Percentiles rank a stretch among this genome's conserved stretches.
Evolutionary conservation across 495 filamentous ascomycete genomes (phyloP).

Genomic region (Trichoderma erinaceum): DNA sequence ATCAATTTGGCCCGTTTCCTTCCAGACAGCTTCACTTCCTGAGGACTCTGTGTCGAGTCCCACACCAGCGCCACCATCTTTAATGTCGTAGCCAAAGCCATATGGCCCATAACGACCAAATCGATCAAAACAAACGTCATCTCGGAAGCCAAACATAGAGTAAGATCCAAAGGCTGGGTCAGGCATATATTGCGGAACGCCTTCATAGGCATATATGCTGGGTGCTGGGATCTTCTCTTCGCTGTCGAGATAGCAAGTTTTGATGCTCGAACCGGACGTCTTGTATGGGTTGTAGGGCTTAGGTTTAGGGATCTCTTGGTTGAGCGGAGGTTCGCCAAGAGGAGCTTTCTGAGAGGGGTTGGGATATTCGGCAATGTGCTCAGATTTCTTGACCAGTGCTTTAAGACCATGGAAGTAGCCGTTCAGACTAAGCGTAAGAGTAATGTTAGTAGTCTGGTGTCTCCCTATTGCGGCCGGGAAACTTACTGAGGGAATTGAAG

Average conservation of each 20-base stretch:
- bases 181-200: conserved; percentile 72
- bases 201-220: conserved; percentile 59
- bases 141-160: conserved; percentile 63
- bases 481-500: conserved; percentile 40
- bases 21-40: conserved; percentile 67
- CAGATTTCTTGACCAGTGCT: conserved; percentile 53
- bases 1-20: conserved; percentile 60
- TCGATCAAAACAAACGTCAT: conserved; percentile 90
- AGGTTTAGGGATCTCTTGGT: conserved; percentile 44
- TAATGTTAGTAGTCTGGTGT: background rate
- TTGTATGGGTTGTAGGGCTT: conserved; percentile 60
- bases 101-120: conserved; percentile 89
- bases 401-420: conserved; percentile 77
- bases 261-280: conserved; percentile 54
- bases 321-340: conserved; percentile 23
- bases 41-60: conserved; percentile 72
- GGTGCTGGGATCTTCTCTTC: conserved; percentile 57
- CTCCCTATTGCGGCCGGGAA: background rate
- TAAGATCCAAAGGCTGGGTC: conserved; percentile 77
- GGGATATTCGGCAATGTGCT: conserved; percentile 74
- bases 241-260: conserved; percentile 69
- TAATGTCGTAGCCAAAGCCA: conserved; percentile 72
- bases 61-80: conserved; percentile 68
- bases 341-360: conserved; percentile 31
- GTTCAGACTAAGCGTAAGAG: conserved; percentile 41